Base-by-base conservation (phyloP, 164 flowering plant species). In the Vitis cinerea region DNA sequence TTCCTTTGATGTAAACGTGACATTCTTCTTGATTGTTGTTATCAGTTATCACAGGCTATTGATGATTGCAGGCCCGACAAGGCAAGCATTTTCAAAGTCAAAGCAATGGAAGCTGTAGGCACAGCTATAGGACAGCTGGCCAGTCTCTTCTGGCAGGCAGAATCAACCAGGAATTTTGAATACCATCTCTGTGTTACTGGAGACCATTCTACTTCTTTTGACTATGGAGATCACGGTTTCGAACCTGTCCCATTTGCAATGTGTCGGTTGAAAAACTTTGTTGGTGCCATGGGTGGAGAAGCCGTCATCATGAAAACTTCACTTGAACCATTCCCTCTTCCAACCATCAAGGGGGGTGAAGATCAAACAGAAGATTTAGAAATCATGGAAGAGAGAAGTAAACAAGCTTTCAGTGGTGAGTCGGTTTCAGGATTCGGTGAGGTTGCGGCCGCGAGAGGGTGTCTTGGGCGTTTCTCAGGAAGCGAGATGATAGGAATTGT, bases 21-120 rank as follows among this genome's bases (percentile, higher is more conserved):
- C 44, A 37, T 37, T 6, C 44, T 37, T 37, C 44, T 37, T 37
- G 2, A 37, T 37, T 3, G 44, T 37, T 71, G 16, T 71, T 95
- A 48, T 57, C 74, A 65, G 16, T 71, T 95, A 48, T 57, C 74
- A 65, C 85, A 90, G 99, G 97, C 99, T 68, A 85, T 95, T 78
- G 99, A 95, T 78, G 99, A 93, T 23, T 74, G 99, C 96, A 2
- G 99, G 99, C 58, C 99, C 73, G 98, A 95, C 65, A 95, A 93
- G 81, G 99, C 97, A 30, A 90, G 82, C 60, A 17, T 84, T 53
- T 87, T 92, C 69, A 94, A 92, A 83, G 92, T 87, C 27, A 92
- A 81, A 83, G 98, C 72, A 19, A 70, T 95, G 75, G 98, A 95
- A 81, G 93, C 94, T 59, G 97, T 91, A 50, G 99, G 90, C 73